Evolutionary conservation across 169 alveolate species (phyloP).

Genomic region (Theileria sp.): DNA sequence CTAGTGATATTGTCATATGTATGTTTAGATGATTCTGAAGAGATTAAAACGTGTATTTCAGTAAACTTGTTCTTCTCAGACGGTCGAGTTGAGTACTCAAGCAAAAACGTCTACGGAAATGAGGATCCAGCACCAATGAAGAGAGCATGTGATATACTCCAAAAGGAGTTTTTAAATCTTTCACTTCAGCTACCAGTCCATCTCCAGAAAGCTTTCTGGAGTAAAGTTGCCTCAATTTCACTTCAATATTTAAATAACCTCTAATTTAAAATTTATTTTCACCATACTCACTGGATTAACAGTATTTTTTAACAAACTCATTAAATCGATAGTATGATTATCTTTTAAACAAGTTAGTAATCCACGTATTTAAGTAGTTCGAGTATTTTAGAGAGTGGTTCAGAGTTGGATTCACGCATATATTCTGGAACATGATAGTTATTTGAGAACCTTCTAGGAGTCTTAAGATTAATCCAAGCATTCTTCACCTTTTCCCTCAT

Average conservation of each 20-base stretch:
- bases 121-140: slow-evolving; percentile 43
- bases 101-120: slow-evolving; percentile 33
- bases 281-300: neutral
- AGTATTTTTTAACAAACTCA: too few species aligned
- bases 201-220: slow-evolving; percentile 32
- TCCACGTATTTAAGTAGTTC: slow-evolving; percentile 20
- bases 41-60: slow-evolving; percentile 21
- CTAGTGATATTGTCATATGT: neutral
- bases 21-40: slow-evolving; percentile 4
- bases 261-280: neutral
- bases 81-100: neutral
- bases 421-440: neutral
- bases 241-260: slow-evolving; percentile 2
- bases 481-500: neutral
- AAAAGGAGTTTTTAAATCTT: slow-evolving; percentile 11
- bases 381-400: slow-evolving; percentile 8
- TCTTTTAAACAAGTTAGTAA: neutral
- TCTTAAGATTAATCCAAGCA: slow-evolving; percentile 35
- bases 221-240: slow-evolving; percentile 29
- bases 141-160: slow-evolving; percentile 24
- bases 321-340: neutral
- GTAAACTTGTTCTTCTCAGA: slow-evolving; percentile 24
- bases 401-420: slow-evolving; percentile 1
- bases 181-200: slow-evolving; percentile 20
- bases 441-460: slow-evolving; percentile 23